These are phyloP conservation scores for Candida ortonii DNA, from an alignment of 805 yeast genomes.

Conservation along the genomic window DNA sequence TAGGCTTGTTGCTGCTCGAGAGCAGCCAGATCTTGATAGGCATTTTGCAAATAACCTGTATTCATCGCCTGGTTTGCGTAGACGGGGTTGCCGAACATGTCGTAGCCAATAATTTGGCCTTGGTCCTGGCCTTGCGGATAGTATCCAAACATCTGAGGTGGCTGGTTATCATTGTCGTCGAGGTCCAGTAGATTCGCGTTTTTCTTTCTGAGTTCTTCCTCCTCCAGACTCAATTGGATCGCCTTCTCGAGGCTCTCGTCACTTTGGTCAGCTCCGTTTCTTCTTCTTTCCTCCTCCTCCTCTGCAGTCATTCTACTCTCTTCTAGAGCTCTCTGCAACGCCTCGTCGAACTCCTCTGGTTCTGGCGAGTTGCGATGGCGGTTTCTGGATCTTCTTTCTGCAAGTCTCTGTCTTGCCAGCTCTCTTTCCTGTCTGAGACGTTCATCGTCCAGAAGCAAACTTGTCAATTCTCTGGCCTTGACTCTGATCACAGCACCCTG, in stretches of 20 bases:
- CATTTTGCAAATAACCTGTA: conserved; percentile 53
- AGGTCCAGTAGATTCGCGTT: conserved; percentile 54
- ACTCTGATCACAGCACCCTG: conserved; percentile 87
- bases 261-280: conserved; percentile 48
- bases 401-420: conserved; percentile 29
- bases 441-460: conserved; percentile 78
- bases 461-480: conserved; percentile 83
- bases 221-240: conserved; percentile 68
- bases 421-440: conserved; percentile 70
- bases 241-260: conserved; percentile 70
- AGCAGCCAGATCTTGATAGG: conserved; percentile 33
- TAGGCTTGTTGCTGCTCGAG: conserved; percentile 22
- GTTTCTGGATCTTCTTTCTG: conserved; percentile 34
- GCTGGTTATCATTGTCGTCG: conserved; percentile 39
- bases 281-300: conserved; percentile 66
- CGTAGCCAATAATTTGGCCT: conserved; percentile 40
- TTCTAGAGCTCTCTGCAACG: conserved; percentile 75
- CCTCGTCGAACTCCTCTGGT: conserved; percentile 62
- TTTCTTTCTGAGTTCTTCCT: conserved; percentile 60
- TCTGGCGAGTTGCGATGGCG: conserved; percentile 27
- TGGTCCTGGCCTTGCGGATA: conserved; percentile 26
- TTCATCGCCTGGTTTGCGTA: conserved; percentile 48
- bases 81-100: conserved; percentile 67
- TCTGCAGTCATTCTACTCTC: conserved; percentile 79
- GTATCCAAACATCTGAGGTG: conserved; percentile 30